Base-by-base conservation (phyloP, 2,329 filamentous ascomycete genomes). In the Podosphaera xanthii region DNA sequence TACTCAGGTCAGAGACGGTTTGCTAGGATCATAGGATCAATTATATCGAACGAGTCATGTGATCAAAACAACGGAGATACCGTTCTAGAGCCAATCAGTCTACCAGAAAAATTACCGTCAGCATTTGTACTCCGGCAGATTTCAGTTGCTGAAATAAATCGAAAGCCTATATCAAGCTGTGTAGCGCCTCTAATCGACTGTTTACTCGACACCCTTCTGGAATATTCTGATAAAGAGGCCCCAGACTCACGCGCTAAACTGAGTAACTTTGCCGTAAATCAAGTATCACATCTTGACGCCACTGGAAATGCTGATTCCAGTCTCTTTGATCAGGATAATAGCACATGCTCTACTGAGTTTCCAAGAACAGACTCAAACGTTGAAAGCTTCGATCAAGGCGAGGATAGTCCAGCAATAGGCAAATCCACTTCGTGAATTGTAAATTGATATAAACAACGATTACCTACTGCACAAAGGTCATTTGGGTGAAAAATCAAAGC, bases 241-340 rank as follows among this genome's bases (percentile, higher is more conserved):
- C 55, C 61, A 12, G 59, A 49, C 33, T 64, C 62, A 5, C 59
- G 61, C 9, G 61, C 59, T 30, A 48, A 59, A 4, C 58, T 67
- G 33, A 67, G 64, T 53, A 56, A 59, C 10, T 69, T 65, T 46
- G 38, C 49, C 22, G 60, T 62, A 12, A 59, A 61, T 57, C 61
- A 62, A n/a, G 58, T 59, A 9, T 64, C 62, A 50, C 60, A 63
- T 4, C 63, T 69, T 54, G 67, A 70, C 59, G 42, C 52, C 3
- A 64, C 59, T 22, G 55, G 61, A 10, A 60, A 64, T 34, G 67
- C 67, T 14, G 67, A 67, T 35, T 58, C 61, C 2, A 66, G 61
- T 36, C 61, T 64, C 50, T 70, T 67, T 61, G 67, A 67, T 2
- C 65, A 69, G 48, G 65, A 67, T 55, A 67, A 30, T 30, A 55